Evolutionary conservation across 306 rosid genomes (phyloP).

Genomic region (Lablab purpureus): DNA sequence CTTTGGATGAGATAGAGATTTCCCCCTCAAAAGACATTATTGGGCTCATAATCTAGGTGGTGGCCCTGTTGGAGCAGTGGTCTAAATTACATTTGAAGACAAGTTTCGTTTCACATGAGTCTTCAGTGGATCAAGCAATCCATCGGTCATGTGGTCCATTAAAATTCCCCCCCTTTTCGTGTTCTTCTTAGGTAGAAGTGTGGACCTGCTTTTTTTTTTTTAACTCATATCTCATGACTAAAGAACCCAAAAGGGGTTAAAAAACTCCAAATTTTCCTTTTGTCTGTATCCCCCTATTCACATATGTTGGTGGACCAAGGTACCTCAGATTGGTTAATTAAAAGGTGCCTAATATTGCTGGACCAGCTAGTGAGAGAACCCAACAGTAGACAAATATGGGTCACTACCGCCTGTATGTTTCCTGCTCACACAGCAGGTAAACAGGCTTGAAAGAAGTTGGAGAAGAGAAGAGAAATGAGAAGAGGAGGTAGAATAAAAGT

Average conservation of each 20-base stretch:
- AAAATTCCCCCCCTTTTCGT: neutral
- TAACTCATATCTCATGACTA: neutral
- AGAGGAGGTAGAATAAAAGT: neutral
- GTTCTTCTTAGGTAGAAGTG: neutral
- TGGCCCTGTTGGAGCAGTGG: neutral
- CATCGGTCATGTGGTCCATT: constrained; percentile 6
- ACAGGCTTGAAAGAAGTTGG: constrained; percentile 4
- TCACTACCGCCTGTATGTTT: constrained; percentile 37
- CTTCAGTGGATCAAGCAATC: neutral
- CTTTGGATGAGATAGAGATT: constrained; percentile 11
- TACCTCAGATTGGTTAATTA: neutral
- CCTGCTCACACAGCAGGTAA: constrained; percentile 38
- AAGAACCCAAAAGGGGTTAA: neutral
- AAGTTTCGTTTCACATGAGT: neutral
- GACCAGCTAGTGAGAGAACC: neutral
- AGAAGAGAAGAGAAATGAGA: neutral
- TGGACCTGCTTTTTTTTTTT: neutral
- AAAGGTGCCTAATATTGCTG: neutral
- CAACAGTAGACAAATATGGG: constrained; percentile 7
- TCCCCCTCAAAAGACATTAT: neutral
- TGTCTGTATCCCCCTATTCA: neutral
- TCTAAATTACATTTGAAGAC: neutral
- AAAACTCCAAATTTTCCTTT: neutral
- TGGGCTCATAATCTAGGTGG: constrained; percentile 14
- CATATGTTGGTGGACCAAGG: constrained; percentile 12